Conservation (phyloP, 129 eudicot species). For the Cynara cardunculus region DNA sequence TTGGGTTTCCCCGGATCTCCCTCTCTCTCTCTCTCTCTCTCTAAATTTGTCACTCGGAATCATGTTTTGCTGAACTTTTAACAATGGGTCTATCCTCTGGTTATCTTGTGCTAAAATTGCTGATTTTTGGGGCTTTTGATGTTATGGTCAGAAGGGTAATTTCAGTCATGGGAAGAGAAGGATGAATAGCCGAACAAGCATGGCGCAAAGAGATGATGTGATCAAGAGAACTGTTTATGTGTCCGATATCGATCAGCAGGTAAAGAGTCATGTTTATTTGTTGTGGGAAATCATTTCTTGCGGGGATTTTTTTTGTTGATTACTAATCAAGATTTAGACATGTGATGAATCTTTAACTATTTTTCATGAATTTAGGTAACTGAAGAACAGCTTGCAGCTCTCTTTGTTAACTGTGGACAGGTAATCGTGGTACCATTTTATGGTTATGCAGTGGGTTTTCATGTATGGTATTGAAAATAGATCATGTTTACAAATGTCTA, state of each 20-base stretch:
- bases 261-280: constrained; percentile 7
- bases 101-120: background rate
- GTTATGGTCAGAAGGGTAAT: constrained; percentile 46
- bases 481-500: background rate
- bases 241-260: constrained; percentile 96
- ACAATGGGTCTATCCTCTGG: background rate
- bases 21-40: too few species aligned
- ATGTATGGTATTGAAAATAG: background rate
- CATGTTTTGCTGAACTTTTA: background rate
- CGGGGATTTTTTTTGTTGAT: background rate
- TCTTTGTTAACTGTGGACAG: constrained; percentile 80
- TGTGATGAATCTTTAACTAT: background rate
- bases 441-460: background rate
- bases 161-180: constrained; percentile 60
- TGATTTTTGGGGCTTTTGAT: constrained; percentile 12
- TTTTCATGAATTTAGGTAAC: constrained; percentile 54
- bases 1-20: too few species aligned
- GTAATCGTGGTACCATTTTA: constrained; percentile 28
- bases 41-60: background rate
- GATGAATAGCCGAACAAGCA: constrained; percentile 62
- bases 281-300: background rate
- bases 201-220: constrained; percentile 82
- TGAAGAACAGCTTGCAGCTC: constrained; percentile 86
- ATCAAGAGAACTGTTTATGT: constrained; percentile 90
- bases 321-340: background rate